A percentile compares a stretch with the other conserved stretches of the same genome.
These are phyloP conservation scores for Chaetoceros tenuissimus DNA, from an alignment of 108 stramenopile species.

Conservation along the genomic window DNA sequence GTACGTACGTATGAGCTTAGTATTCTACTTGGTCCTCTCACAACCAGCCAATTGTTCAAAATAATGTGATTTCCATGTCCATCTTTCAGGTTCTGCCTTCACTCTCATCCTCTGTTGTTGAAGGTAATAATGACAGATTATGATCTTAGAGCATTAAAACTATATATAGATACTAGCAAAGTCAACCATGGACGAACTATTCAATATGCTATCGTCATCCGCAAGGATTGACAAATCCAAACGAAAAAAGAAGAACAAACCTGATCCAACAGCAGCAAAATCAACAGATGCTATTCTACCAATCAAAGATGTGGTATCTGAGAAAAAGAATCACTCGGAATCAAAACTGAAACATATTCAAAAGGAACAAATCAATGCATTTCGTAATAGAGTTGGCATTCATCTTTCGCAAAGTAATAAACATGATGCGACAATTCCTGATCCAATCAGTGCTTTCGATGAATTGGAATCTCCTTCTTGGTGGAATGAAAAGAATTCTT, in stretches of 20 bases:
- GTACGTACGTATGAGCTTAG: too few species aligned
- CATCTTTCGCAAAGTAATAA: conserved; percentile 42
- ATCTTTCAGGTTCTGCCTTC: too few species aligned
- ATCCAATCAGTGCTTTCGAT: conserved; percentile 70
- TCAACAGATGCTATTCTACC: conserved; percentile 7
- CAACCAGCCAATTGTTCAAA: too few species aligned
- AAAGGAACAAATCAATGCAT: conserved; percentile 71
- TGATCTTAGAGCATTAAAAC: too few species aligned
- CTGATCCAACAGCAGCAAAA: conserved; percentile 13
- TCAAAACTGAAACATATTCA: conserved; percentile 54
- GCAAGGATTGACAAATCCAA: conserved; percentile 75
- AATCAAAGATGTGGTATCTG: background rate
- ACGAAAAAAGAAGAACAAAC: conserved; percentile 37
- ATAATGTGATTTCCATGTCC: too few species aligned
- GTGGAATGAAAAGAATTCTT: conserved; percentile 35
- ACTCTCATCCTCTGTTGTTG: too few species aligned
- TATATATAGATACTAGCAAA: too few species aligned
- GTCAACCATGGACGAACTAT: conserved; percentile 70
- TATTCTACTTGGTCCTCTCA: too few species aligned
- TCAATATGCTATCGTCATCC: conserved; percentile 76
- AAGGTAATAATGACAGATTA: too few species aligned
- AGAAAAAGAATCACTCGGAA: conserved; percentile 24
- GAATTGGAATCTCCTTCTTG: conserved; percentile 54
- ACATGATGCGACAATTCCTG: conserved; percentile 58
- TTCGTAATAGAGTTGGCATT: conserved; percentile 76